Evolutionary conservation across 495 filamentous ascomycete genomes (phyloP).

Genomic region (Talaromyces trachyspermus): DNA sequence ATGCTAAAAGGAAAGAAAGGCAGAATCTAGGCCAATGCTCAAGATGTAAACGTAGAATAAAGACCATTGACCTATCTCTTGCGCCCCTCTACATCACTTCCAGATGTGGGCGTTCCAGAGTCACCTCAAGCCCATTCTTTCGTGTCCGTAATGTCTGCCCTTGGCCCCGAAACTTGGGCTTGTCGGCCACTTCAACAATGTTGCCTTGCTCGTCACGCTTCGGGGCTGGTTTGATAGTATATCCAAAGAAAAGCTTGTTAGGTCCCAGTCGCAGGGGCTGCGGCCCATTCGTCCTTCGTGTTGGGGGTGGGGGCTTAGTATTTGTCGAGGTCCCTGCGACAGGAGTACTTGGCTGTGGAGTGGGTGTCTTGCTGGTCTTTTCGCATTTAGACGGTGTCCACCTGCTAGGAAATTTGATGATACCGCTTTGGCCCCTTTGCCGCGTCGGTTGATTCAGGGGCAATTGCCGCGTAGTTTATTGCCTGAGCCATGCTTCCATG

Average conservation of each 20-base stretch:
- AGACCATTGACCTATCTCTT: conserved; percentile 10
- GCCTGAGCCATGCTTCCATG: conserved; percentile 93
- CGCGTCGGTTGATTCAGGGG: conserved; percentile 61
- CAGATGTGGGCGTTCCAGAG: conserved; percentile 30
- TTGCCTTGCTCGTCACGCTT: conserved; percentile 66
- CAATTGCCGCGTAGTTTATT: conserved; percentile 95
- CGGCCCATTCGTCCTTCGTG: conserved; percentile 62
- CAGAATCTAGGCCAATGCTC: neutral
- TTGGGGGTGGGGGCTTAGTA: conserved; percentile 35
- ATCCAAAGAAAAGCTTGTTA: conserved; percentile 93
- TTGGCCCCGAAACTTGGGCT: conserved; percentile 75
- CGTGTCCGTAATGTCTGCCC: conserved; percentile 77
- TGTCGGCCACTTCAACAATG: conserved; percentile 46
- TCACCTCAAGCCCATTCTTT: conserved; percentile 38
- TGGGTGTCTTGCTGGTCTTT: conserved; percentile 70
- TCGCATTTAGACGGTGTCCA: conserved; percentile 71
- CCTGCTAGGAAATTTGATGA: conserved; percentile 70
- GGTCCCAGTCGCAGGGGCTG: conserved; percentile 79
- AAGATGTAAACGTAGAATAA: neutral
- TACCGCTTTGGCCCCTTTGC: conserved; percentile 53
- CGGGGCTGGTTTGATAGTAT: conserved; percentile 80
- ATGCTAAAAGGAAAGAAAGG: conserved; percentile 1
- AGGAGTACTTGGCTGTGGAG: conserved; percentile 75
- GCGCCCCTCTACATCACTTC: conserved; percentile 23
- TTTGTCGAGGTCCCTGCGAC: conserved; percentile 63